Base-by-base conservation (phyloP, 495 filamentous ascomycete species). In the Penicillium verhagenii region DNA sequence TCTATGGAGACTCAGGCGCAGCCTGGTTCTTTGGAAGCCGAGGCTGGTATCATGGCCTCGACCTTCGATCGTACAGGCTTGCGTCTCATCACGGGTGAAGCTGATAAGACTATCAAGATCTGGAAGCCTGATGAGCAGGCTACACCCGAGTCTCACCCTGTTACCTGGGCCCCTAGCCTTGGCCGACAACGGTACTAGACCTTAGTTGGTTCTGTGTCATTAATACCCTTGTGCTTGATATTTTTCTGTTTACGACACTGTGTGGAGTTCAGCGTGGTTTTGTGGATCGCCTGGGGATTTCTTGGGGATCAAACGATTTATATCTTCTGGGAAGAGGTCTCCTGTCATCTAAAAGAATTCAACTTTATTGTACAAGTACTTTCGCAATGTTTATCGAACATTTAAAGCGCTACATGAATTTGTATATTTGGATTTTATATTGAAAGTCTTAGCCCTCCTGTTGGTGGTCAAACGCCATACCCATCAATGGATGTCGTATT, bases 71-170 rank as follows among this genome's bases (percentile, higher is more conserved):
- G 78, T 54, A 96, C 91, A 3, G 95, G 95, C 1, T 65, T 96
- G 58, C 80, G 95, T 61, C 75, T 99, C 60, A 93, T 99, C 55
- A 90, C 87, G 14, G 95, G 95, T 28, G 95, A 97, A 72, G 89
- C 91, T 13, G 95, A 99, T 70, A 99, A 99, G 80, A 96, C 92
- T 0, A 74, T 99, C 71, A 97, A 99, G 82, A 79, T 99, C 52
- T 99, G 94, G 94, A 94, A 90, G 63, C 85, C 82, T 50, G 94
- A 97, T 70, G 88, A 92, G 14, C 79, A 87, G 20, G 94, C 94
- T 19, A 97, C 95, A 2, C 86, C 88, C 28, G 90, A 97, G 68
- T 88, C 86, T 23, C 90, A 97, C 73, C 94, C 94, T 6, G 72
- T 99, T 40, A 88, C 93, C 24, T 99, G 95, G 94, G 90, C 88